phyloP scores from a whole-genome alignment of 2,329 filamentous ascomycete genomes.

The Paracoccidioides lutzii region DNA sequence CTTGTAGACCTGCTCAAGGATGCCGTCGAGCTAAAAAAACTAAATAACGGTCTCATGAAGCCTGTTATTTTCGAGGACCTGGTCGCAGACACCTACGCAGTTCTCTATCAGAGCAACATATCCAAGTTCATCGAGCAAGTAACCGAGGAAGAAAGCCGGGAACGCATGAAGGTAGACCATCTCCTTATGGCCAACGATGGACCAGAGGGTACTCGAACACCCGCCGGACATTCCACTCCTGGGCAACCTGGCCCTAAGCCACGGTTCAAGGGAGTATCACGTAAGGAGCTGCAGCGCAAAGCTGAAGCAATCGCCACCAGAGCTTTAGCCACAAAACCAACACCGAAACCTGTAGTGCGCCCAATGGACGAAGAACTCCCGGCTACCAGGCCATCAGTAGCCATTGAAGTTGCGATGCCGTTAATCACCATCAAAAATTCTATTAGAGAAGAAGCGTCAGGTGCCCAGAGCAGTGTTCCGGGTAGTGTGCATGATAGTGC shows the following conservation, averaged over 20 bases:
- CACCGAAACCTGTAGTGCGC: constrained; percentile 4
- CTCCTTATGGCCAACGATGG: constrained; percentile 30
- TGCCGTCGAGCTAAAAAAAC: constrained; percentile 55
- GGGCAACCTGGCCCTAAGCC: constrained; percentile 15
- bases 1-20: constrained; percentile 53
- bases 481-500: constrained; percentile 53
- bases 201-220: constrained; percentile 7
- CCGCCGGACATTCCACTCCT: constrained; percentile 10
- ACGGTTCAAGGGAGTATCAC: constrained; percentile 45
- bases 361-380: constrained; percentile 6
- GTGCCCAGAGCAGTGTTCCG: constrained; percentile 39
- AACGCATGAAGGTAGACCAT: constrained; percentile 36
- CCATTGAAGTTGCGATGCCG: not conserved
- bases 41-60: constrained; percentile 84
- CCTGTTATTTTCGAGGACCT: constrained; percentile 76
- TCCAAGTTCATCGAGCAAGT: constrained; percentile 28
- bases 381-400: not conserved
- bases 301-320: constrained; percentile 44
- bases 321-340: constrained; percentile 9
- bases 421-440: constrained; percentile 32
- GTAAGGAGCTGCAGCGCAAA: constrained; percentile 45
- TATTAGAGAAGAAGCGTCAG: constrained; percentile 30
- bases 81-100: constrained; percentile 79
- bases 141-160: constrained; percentile 34
- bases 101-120: constrained; percentile 31